Base-by-base conservation (phyloP, 768 basidiomycete genomes). In the Kwoniella dejecticola region DNA sequence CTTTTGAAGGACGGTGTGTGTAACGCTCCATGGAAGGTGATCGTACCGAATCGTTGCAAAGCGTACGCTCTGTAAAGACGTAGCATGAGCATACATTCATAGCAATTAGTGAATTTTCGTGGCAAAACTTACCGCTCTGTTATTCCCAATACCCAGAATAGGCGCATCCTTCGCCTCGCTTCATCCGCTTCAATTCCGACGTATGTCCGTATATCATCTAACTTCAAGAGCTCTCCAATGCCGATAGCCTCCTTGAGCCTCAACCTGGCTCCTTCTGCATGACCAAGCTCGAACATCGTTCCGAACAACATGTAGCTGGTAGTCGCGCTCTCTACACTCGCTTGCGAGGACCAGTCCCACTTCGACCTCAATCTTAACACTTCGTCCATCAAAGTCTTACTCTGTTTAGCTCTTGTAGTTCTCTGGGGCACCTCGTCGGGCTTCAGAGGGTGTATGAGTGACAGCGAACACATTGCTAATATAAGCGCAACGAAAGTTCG, bases 291-390 rank as follows among this genome's bases (percentile, higher is more conserved):
- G 26, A 70, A 73, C 26, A 73, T 50, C 17, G 69, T 63, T 7
- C 69, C 71, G 57, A 73, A 73, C 59, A 73, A 60, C 45, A 68
- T 47, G 27, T 66, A 73, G 52, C 69, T 68, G 10, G 71, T 65
- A 24, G 64, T 50, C 13, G 61, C 63, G 8, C 31, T 50, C 41
- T 70, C 64, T 26, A 68, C 45, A 12, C 44, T 63, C 2, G 64
- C 31, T 29, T 30, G 41, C 31, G 58, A 62, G 21, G 67, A 69
- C 31, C 58, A 64, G 36, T 68, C 64, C 67, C 69, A 70, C 12
- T 48, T 53, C 17, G 53, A 41, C 12, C 58, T 24, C 54, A 73
- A 46, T 15, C 64, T 30, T 17, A 57, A 64, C 10, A 56, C 67
- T 48, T 73, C 71, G 30, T 70, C 71, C 57, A 73, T 60, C 55